Percentiles rank a stretch among this genome's conserved stretches.
Evolutionary conservation across 2,329 filamentous ascomycete species (phyloP).

Genomic region (Macrophomina phaseolina): DNA sequence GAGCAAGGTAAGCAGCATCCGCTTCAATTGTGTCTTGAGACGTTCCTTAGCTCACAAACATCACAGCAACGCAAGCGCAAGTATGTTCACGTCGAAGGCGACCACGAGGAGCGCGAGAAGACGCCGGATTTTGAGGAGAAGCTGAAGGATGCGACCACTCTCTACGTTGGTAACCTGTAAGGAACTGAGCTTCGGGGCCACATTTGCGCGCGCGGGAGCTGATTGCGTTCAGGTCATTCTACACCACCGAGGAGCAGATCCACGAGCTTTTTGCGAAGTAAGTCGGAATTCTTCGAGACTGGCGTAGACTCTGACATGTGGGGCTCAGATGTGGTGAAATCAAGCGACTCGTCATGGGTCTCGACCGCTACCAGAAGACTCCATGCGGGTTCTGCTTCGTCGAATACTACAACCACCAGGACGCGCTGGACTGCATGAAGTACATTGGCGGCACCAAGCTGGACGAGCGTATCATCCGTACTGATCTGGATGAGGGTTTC

Average conservation of each 20-base stretch:
- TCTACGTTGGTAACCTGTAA: constrained; percentile 96
- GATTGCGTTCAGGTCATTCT: constrained; percentile 73
- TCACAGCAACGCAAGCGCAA: constrained; percentile 73
- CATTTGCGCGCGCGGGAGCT: background rate
- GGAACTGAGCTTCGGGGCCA: constrained; percentile 39
- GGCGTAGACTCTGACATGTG: constrained; percentile 21
- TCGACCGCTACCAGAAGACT: constrained; percentile 96
- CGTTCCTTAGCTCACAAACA: constrained; percentile 13
- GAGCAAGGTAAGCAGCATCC: constrained; percentile 65
- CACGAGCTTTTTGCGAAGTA: constrained; percentile 94
- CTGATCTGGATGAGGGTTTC: constrained; percentile 94
- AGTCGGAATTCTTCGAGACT: constrained; percentile 28
- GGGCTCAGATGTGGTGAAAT: constrained; percentile 79
- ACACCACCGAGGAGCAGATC: constrained; percentile 98
- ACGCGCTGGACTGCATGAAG: constrained; percentile 97
- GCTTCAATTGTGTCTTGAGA: constrained; percentile 29
- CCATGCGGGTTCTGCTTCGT: constrained; percentile 99
- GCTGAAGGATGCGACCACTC: constrained; percentile 84
- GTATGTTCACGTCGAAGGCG: constrained; percentile 65
- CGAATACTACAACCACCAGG: constrained; percentile 97
- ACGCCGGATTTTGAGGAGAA: constrained; percentile 74
- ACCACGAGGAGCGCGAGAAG: constrained; percentile 59
- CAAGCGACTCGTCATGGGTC: constrained; percentile 96
- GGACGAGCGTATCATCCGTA: constrained; percentile 94
- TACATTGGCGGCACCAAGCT: constrained; percentile 98